phyloP scores from a whole-genome alignment of 2,329 filamentous ascomycete species.

The Hymenoscyphus linearis region DNA sequence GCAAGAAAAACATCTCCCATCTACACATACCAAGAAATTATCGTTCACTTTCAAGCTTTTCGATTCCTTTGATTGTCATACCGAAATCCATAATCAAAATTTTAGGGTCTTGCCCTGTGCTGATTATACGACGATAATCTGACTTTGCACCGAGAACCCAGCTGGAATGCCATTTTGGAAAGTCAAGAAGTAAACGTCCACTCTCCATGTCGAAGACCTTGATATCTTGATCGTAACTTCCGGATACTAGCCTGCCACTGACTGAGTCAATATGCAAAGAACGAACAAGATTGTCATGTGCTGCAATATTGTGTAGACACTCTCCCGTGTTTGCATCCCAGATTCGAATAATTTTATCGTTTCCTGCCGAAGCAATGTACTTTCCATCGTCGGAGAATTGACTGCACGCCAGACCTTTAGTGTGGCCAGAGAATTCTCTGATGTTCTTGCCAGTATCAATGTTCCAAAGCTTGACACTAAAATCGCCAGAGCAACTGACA shows the following conservation, averaged over 20 bases:
- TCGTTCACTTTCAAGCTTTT: constrained; percentile 47
- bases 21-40: background rate
- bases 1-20: background rate
- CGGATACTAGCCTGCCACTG: constrained; percentile 81
- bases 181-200: constrained; percentile 72
- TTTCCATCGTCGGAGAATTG: constrained; percentile 96
- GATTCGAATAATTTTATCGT: constrained; percentile 91
- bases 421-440: constrained; percentile 84
- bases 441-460: constrained; percentile 82
- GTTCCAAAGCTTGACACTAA: constrained; percentile 92
- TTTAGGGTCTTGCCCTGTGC: constrained; percentile 88
- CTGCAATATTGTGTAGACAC: constrained; percentile 72
- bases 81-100: constrained; percentile 94
- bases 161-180: constrained; percentile 91
- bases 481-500: constrained; percentile 90
- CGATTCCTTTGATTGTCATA: constrained; percentile 51
- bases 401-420: constrained; percentile 89
- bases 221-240: constrained; percentile 91
- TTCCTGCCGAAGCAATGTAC: constrained; percentile 88
- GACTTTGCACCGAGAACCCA: constrained; percentile 97
- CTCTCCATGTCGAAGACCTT: constrained; percentile 88
- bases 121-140: constrained; percentile 90
- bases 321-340: constrained; percentile 91
- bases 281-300: constrained; percentile 81
- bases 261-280: constrained; percentile 86